A percentile compares a stretch with the other conserved stretches of the same genome.
Conservation (phyloP, 176 grass and related monocot genomes). For the Raddia guianensis region DNA sequence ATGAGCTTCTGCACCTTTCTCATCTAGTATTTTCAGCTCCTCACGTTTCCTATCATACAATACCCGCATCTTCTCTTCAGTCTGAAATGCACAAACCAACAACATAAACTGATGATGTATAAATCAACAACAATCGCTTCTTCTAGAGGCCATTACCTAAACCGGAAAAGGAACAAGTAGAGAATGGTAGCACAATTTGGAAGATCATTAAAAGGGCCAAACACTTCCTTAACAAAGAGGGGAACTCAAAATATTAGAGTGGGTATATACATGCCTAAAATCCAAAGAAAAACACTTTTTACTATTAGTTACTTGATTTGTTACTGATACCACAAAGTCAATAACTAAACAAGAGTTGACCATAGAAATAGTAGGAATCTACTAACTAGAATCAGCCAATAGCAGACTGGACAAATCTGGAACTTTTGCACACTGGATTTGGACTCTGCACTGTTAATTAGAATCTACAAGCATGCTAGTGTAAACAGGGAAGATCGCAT, state of each 20-base stretch:
- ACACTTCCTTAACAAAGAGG: neutral
- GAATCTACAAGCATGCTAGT: constrained; percentile 16
- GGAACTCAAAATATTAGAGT: neutral
- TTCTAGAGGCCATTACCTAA: neutral
- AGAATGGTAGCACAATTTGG: neutral
- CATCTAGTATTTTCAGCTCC: constrained; percentile 64
- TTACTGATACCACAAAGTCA: neutral
- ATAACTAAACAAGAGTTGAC: neutral
- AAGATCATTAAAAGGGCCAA: constrained; percentile 21
- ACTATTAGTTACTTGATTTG: neutral
- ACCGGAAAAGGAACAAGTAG: neutral
- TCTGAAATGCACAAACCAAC: constrained; percentile 46
- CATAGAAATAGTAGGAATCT: neutral
- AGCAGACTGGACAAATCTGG: constrained; percentile 11
- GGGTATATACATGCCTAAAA: neutral
- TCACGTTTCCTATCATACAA: constrained; percentile 73
- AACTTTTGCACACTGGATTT: constrained; percentile 9
- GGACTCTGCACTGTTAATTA: constrained; percentile 1
- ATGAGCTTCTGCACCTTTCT: constrained; percentile 83
- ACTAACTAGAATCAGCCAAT: neutral
- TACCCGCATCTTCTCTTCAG: constrained; percentile 77
- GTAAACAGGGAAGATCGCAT: constrained; percentile 6
- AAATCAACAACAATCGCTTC: constrained; percentile 27
- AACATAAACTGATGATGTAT: constrained; percentile 20
- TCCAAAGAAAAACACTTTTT: neutral